A percentile compares a stretch with the other conserved stretches of the same genome.
These are phyloP conservation scores for Saccharomyces hybrid DNA, from an alignment of 1,139 yeast genomes.

Conservation along the genomic window DNA sequence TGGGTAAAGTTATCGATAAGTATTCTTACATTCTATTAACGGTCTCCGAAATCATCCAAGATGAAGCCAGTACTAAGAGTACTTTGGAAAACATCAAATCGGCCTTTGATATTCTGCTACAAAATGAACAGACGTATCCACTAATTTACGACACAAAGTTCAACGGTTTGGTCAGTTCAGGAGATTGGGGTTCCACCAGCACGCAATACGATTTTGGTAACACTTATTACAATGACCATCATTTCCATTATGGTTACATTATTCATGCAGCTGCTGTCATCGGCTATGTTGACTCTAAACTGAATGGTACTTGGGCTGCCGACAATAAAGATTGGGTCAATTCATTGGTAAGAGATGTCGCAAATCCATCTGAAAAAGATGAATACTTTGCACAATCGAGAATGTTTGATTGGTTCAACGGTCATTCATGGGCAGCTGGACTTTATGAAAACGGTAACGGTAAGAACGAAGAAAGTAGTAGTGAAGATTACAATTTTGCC, in stretches of 20 bases:
- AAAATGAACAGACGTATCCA: slow-evolving; percentile 47
- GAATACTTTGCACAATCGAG: slow-evolving; percentile 61
- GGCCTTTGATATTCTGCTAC: slow-evolving; percentile 54
- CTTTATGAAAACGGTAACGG: slow-evolving; percentile 69
- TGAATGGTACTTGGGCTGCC: slow-evolving; percentile 38
- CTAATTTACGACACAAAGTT: slow-evolving; percentile 58
- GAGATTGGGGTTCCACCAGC: slow-evolving; percentile 41
- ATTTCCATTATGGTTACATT: slow-evolving; percentile 75
- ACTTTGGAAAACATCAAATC: slow-evolving; percentile 46
- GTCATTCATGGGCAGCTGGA: slow-evolving; percentile 81
- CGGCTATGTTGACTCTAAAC: slow-evolving; percentile 44
- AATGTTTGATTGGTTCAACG: slow-evolving; percentile 70
- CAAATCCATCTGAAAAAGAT: slow-evolving; percentile 53
- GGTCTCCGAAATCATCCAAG: slow-evolving; percentile 47
- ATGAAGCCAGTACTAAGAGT: slow-evolving; percentile 38
- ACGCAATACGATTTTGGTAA: slow-evolving; percentile 61
- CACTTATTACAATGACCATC: slow-evolving; percentile 72
- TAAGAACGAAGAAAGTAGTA: slow-evolving; percentile 67
- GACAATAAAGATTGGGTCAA: slow-evolving; percentile 51
- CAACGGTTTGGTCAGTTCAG: slow-evolving; percentile 66
- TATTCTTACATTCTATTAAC: slow-evolving; percentile 66
- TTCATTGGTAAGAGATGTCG: slow-evolving; percentile 56
- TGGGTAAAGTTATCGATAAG: slow-evolving; percentile 64
- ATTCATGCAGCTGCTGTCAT: slow-evolving; percentile 64
- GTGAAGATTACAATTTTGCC: slow-evolving; percentile 71